A percentile compares a stretch with the other conserved stretches of the same genome.
Conservation (phyloP, 176 grass and related monocot genomes). For the Alloteropsis semialata region DNA sequence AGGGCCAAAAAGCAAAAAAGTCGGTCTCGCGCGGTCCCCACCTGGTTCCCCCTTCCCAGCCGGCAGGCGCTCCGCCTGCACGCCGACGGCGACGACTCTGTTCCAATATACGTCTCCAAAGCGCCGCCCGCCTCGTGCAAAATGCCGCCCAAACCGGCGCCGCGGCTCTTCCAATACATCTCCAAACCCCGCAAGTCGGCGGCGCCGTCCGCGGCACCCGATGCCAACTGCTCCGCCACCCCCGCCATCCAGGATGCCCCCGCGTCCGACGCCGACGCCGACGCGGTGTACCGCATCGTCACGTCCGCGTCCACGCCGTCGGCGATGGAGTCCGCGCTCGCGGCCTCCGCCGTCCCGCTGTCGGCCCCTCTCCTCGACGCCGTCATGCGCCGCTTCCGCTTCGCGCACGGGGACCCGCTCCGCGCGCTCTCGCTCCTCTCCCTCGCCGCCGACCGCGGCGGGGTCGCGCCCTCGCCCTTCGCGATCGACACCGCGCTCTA, state of each 20-base stretch:
- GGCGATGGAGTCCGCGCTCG: conserved; percentile 45
- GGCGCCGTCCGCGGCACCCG: background rate
- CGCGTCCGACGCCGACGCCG: conserved; percentile 34
- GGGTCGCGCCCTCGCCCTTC: conserved; percentile 60
- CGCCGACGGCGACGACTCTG: conserved; percentile 36
- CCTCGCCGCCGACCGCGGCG: conserved; percentile 39
- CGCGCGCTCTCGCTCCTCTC: conserved; percentile 74
- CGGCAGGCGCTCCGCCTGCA: background rate
- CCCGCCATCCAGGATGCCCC: background rate
- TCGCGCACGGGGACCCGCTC: conserved; percentile 74
- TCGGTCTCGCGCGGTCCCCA: no score
- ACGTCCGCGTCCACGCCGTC: conserved; percentile 55
- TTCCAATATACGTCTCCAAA: background rate
- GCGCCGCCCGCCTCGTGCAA: background rate
- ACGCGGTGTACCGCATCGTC: conserved; percentile 51
- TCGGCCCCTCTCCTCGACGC: conserved; percentile 60
- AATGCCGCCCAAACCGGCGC: conserved; percentile 34
- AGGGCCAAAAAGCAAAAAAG: no score
- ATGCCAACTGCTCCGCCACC: background rate
- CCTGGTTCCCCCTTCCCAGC: background rate
- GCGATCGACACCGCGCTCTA: conserved; percentile 84
- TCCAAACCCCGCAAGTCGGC: background rate
- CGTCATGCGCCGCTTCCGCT: conserved; percentile 73
- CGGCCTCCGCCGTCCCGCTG: conserved; percentile 40
- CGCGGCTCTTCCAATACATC: conserved; percentile 31